Percentiles rank a stretch among this genome's conserved stretches.
Conservation (phyloP, 2,329 filamentous ascomycete genomes). For the Phyllosticta citribraziliensis region DNA sequence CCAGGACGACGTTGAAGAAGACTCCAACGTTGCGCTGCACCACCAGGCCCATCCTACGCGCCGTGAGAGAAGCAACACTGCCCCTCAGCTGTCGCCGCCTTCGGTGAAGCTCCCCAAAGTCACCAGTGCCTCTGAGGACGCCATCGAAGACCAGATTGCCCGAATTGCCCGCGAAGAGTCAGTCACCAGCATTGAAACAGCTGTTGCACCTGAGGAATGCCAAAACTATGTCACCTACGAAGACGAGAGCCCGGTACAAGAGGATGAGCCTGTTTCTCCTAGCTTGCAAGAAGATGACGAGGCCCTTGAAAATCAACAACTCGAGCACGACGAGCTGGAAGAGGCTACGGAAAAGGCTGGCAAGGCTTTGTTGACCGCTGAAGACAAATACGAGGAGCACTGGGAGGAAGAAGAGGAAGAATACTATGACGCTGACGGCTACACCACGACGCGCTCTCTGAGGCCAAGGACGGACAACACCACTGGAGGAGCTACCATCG, state of each 20-base stretch:
- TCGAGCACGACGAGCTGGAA: constrained; percentile 28
- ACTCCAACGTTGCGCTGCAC: neutral
- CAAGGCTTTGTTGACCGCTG: constrained; percentile 11
- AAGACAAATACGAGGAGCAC: constrained; percentile 55
- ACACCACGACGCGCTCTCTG: constrained; percentile 68
- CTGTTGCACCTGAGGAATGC: constrained; percentile 9
- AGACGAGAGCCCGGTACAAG: constrained; percentile 5
- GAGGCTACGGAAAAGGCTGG: constrained; percentile 25
- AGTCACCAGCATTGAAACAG: constrained; percentile 6
- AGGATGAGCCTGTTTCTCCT: constrained; percentile 10
- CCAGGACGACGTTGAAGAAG: neutral
- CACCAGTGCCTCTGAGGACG: neutral
- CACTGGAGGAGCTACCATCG: constrained; percentile 50
- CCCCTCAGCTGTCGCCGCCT: constrained; percentile 5
- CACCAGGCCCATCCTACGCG: neutral
- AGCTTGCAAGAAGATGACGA: constrained; percentile 1
- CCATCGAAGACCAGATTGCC: neutral
- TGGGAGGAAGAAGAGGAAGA: constrained; percentile 69
- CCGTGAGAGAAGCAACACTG: constrained; percentile 7
- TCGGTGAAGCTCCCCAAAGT: constrained; percentile 1
- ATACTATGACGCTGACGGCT: constrained; percentile 59
- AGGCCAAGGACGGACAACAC: constrained; percentile 68
- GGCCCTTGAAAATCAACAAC: constrained; percentile 16
- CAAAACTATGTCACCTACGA: neutral
- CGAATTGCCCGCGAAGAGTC: constrained; percentile 1